A percentile compares a stretch with the other conserved stretches of the same genome.
phyloP scores from a whole-genome alignment of 345 rosid genomes.

The Acer saccharum region DNA sequence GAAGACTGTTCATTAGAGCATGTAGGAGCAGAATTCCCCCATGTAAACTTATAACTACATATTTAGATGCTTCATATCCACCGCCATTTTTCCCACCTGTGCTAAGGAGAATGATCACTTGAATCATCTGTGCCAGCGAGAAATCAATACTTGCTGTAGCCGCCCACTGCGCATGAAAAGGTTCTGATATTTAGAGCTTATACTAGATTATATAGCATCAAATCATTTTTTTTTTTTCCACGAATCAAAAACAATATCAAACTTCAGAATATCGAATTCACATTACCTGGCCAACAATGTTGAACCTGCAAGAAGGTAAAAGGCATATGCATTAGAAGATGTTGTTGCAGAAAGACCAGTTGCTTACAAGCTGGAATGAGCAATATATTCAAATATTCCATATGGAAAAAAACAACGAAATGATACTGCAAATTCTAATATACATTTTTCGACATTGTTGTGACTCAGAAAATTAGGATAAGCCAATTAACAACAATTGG shows the following conservation, averaged over 20 bases:
- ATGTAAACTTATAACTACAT: slow-evolving; percentile 69
- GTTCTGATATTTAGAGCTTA: slow-evolving; percentile 20
- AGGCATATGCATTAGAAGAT: slow-evolving; percentile 28
- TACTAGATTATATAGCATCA: not conserved
- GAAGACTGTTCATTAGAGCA: slow-evolving; percentile 79
- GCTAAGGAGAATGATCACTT: slow-evolving; percentile 80
- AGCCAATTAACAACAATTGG: not conserved
- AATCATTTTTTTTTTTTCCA: not conserved
- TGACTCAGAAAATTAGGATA: too few species aligned
- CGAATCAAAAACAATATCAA: not conserved
- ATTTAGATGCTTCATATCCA: slow-evolving; percentile 83
- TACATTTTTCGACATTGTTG: not conserved
- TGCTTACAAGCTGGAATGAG: too few species aligned
- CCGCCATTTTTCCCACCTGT: slow-evolving; percentile 96
- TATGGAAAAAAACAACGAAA: too few species aligned
- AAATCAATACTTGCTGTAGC: slow-evolving; percentile 69
- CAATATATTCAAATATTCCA: too few species aligned
- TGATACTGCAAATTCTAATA: not conserved
- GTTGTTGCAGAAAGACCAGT: not conserved
- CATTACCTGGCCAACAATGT: slow-evolving; percentile 90
- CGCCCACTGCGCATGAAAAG: slow-evolving; percentile 78
- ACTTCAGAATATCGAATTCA: slow-evolving; percentile 11
- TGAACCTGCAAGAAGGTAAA: slow-evolving; percentile 70
- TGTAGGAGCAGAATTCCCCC: slow-evolving; percentile 79
- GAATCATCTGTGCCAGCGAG: slow-evolving; percentile 66